Percentiles rank a stretch among this genome's conserved stretches.
Conservation (phyloP, 2,329 filamentous ascomycete species). For the Penicillium olsonii region DNA sequence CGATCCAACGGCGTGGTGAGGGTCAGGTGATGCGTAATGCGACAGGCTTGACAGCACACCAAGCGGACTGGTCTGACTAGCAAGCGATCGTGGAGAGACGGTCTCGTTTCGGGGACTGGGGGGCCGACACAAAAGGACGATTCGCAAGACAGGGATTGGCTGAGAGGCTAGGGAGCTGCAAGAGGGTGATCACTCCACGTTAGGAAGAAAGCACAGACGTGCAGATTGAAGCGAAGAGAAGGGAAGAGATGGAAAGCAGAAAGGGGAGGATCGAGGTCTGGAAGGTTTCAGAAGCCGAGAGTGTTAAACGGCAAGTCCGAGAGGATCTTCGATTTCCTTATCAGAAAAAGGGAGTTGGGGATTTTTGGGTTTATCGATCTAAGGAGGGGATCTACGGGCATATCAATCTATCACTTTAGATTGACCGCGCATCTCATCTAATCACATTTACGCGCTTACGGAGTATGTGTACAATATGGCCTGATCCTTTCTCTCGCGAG, state of each 20-base stretch:
- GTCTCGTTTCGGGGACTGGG: slow-evolving; percentile 2
- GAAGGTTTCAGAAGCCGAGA: slow-evolving; percentile 1
- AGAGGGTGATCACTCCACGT: slow-evolving; percentile 20
- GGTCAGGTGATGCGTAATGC: slow-evolving; percentile 27
- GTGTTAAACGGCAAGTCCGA: background rate
- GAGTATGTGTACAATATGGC: background rate
- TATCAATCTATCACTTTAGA: slow-evolving; percentile 30
- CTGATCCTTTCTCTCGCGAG: background rate
- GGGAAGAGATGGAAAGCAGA: background rate
- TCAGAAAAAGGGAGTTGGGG: slow-evolving; percentile 18
- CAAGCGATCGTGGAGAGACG: slow-evolving; percentile 11
- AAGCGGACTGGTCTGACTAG: slow-evolving; percentile 14
- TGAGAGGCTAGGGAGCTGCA: slow-evolving; percentile 24
- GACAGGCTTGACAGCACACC: slow-evolving; percentile 23
- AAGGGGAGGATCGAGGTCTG: background rate
- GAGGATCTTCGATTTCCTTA: slow-evolving; percentile 6
- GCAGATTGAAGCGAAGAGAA: slow-evolving; percentile 5
- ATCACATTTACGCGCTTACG: slow-evolving; percentile 8
- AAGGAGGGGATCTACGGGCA: slow-evolving; percentile 26
- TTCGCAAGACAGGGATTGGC: slow-evolving; percentile 15
- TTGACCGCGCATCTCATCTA: slow-evolving; percentile 25
- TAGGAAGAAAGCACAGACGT: slow-evolving; percentile 8
- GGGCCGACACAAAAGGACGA: slow-evolving; percentile 8
- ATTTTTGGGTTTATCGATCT: slow-evolving; percentile 28
- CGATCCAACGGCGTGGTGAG: slow-evolving; percentile 16